Base-by-base conservation (phyloP, 352 stramenopile species). In the Pythium rhizo-oryzae region DNA sequence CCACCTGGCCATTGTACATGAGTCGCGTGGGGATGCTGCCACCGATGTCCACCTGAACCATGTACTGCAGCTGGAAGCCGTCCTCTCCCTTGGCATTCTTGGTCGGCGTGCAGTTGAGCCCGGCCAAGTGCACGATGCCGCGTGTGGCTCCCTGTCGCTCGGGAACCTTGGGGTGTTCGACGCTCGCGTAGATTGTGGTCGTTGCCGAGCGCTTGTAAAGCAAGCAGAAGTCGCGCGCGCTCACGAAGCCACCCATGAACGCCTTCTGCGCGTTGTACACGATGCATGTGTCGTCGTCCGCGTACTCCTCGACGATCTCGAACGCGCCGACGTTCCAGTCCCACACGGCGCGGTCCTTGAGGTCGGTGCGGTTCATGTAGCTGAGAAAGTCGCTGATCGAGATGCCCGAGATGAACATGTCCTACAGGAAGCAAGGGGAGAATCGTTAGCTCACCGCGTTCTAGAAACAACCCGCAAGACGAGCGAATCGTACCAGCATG, bases 201-300 rank as follows among this genome's bases (percentile, higher is more conserved):
- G 74, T 62, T n/a, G 62, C 24, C 25, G 62, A 67, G 23, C 47
- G 37, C 19, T 78, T 50, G 54, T 80, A 77, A 4, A 90, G 63
- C 37, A 87, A n/a, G 47, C 75, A 81, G 65, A 90, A 90, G 62
- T 89, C 80, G 25, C 82, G 76, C 9, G 82, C 70, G 37, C 76
- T 77, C 16, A 90, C 75, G 15, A 90, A 59, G 4, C 80, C 82
- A 30, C 81, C 79, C 4, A 87, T 66, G 63, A 87, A 86, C 24
- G 76, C 47, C 60, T 89, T 85, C 54, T 90, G 82, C 18, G 70
- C 76, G 65, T 90, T 89, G 46, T 86, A 73, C 24, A 73, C 75
- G 18, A 85, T 67, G 35, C 55, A 79, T 23, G 81, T 67, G 15
- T 60, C 55, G 25, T 69, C 69, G 63, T 82, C 69, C 8, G 70